Evolutionary conservation across 495 filamentous ascomycete genomes (phyloP).

Genomic region (Lasiosphaeria ovina): DNA sequence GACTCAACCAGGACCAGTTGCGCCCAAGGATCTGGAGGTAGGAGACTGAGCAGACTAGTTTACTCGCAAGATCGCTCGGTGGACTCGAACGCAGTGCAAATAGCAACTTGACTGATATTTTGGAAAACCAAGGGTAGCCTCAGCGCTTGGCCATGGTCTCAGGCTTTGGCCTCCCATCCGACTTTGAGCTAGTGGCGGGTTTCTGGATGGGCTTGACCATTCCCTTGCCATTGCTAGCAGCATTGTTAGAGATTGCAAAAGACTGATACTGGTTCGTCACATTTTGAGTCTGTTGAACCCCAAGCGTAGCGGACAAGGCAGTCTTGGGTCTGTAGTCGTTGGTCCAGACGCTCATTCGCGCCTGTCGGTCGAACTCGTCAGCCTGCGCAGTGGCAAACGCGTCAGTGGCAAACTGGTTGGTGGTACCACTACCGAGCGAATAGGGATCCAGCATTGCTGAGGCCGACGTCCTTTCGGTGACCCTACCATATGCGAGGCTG

Average conservation of each 20-base stretch:
- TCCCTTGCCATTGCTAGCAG: neutral
- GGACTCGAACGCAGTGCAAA: no score
- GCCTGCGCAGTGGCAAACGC: slow-evolving; percentile 4
- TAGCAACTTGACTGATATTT: neutral
- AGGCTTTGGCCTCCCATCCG: neutral
- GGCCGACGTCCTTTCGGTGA: slow-evolving; percentile 1
- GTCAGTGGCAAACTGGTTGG: slow-evolving; percentile 4
- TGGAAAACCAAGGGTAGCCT: neutral
- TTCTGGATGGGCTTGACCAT: neutral
- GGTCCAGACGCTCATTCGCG: slow-evolving; percentile 17
- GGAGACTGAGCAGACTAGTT: no score
- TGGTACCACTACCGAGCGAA: neutral
- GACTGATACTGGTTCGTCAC: no score
- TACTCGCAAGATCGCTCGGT: no score
- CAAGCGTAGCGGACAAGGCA: neutral
- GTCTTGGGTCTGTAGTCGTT: slow-evolving; percentile 9
- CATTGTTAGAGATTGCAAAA: no score
- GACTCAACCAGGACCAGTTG: no score
- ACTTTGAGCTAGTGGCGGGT: neutral
- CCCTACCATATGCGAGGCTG: no score
- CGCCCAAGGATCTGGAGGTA: no score
- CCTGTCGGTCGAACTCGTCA: slow-evolving; percentile 13
- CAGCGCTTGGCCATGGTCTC: slow-evolving; percentile 19
- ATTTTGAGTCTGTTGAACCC: neutral
- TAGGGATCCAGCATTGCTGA: no score